These are phyloP conservation scores for Heterobasidion annosum DNA, from an alignment of 1,284 basidiomycete species.

Conservation along the genomic window DNA sequence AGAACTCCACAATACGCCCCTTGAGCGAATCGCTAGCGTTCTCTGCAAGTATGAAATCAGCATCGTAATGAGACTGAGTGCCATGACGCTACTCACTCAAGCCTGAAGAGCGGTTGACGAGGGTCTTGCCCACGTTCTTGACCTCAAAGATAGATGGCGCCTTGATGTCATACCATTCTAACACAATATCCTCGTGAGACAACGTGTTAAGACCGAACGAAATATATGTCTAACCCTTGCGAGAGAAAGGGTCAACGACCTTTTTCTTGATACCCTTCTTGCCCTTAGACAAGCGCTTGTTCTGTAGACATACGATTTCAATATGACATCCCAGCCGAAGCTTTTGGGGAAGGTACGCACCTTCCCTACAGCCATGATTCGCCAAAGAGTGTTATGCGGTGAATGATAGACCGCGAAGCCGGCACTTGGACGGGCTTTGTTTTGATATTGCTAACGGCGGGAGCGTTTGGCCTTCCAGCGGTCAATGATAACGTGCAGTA, in stretches of 20 bases:
- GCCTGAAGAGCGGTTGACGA: slow-evolving; percentile 97
- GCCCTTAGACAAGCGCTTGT: slow-evolving; percentile 99
- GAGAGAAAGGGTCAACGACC: slow-evolving; percentile 99
- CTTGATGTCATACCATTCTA: slow-evolving; percentile 99
- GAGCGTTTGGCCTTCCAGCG: slow-evolving; percentile 7
- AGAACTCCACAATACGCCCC: slow-evolving; percentile 95
- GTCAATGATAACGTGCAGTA: slow-evolving; percentile 8
- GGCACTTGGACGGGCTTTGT: slow-evolving; percentile 43
- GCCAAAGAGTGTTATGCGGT: slow-evolving; percentile 29
- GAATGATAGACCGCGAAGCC: slow-evolving; percentile 35
- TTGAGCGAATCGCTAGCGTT: slow-evolving; percentile 99
- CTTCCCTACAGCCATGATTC: slow-evolving; percentile 89
- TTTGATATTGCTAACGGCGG: slow-evolving; percentile 26
- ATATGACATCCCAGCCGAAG: not conserved
- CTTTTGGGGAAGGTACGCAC: slow-evolving; percentile 28
- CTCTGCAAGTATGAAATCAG: slow-evolving; percentile 40
- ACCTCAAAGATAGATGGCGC: slow-evolving; percentile 98
- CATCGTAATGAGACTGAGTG: not conserved
- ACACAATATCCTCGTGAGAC: slow-evolving; percentile 1
- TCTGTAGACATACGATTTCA: slow-evolving; percentile 35
- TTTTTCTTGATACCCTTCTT: slow-evolving; percentile 99
- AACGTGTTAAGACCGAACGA: not conserved
- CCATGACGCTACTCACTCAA: slow-evolving; percentile 64
- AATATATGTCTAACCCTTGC: slow-evolving; percentile 69
- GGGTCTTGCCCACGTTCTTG: slow-evolving; percentile 96